Conservation (phyloP, 129 eudicot species). For the Centaurea solstitialis region DNA sequence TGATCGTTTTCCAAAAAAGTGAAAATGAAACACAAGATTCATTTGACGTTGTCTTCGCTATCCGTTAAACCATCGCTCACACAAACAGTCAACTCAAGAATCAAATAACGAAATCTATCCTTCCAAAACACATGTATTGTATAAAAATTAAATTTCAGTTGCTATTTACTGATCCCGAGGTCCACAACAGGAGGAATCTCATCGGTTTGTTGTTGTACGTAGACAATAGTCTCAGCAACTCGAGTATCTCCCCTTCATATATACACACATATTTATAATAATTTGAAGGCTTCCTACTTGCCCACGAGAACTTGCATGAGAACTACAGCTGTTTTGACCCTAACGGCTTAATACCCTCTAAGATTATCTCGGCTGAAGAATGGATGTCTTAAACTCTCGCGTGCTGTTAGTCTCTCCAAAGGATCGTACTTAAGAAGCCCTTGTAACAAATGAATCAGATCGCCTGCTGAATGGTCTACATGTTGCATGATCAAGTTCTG, state of each 20-base stretch:
- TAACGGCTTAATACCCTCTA: constrained; percentile 20
- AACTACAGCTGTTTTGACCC: too few relatives aligned
- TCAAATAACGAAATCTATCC: not conserved
- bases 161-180: not conserved
- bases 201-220: not conserved
- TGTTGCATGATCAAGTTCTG: constrained; percentile 59
- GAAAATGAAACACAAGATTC: too few relatives aligned
- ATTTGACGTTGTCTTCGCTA: too few relatives aligned
- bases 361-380: constrained; percentile 51
- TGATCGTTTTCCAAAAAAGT: too few relatives aligned
- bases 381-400: constrained; percentile 56
- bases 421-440: constrained; percentile 62
- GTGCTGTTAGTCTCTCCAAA: constrained; percentile 47
- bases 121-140: not conserved
- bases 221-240: not conserved
- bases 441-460: constrained; percentile 55
- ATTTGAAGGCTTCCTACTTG: not conserved
- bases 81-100: too few relatives aligned
- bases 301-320: not conserved
- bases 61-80: too few relatives aligned
- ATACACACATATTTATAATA: too few relatives aligned
- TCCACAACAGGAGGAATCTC: not conserved
- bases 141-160: too few relatives aligned
- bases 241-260: not conserved
- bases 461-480: constrained; percentile 41